These are phyloP conservation scores for Solanum hybrid DNA, from an alignment of 305 asterid species.

Conservation along the genomic window DNA sequence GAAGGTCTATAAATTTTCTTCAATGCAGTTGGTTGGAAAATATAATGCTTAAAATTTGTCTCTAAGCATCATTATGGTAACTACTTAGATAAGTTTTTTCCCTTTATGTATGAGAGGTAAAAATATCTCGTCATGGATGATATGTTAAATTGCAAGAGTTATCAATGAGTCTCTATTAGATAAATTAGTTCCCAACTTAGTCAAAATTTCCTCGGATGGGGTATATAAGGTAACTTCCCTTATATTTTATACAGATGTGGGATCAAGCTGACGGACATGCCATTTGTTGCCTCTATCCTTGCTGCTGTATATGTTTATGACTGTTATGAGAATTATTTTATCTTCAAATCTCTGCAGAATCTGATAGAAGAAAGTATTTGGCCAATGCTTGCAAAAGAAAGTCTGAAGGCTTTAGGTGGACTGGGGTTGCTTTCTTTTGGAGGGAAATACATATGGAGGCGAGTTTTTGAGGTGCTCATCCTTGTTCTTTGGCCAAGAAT, in stretches of 20 bases:
- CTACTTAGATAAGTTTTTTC: not conserved
- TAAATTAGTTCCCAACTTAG: not conserved
- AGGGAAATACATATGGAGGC: slow-evolving; percentile 78
- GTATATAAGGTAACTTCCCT: not conserved
- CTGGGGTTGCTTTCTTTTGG: slow-evolving; percentile 90
- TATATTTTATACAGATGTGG: not conserved
- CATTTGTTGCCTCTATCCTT: slow-evolving; percentile 5
- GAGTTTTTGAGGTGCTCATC: slow-evolving; percentile 75
- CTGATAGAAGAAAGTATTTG: slow-evolving; percentile 67
- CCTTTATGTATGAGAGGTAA: not conserved
- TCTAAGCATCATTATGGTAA: not conserved
- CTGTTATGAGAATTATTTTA: not conserved
- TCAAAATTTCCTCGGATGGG: not conserved
- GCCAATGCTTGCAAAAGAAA: slow-evolving; percentile 90
- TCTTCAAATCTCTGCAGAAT: slow-evolving; percentile 47
- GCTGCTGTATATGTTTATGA: slow-evolving; percentile 11
- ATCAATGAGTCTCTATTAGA: not conserved
- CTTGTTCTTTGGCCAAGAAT: slow-evolving; percentile 7
- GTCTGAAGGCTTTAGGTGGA: slow-evolving; percentile 87
- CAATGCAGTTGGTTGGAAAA: not conserved
- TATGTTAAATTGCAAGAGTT: not conserved
- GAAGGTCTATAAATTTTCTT: not conserved
- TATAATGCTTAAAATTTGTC: not conserved
- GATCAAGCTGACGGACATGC: slow-evolving; percentile 7
- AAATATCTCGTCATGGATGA: not conserved